phyloP scores from a whole-genome alignment of 108 stramenopile genomes.

The Parmales sp. region DNA sequence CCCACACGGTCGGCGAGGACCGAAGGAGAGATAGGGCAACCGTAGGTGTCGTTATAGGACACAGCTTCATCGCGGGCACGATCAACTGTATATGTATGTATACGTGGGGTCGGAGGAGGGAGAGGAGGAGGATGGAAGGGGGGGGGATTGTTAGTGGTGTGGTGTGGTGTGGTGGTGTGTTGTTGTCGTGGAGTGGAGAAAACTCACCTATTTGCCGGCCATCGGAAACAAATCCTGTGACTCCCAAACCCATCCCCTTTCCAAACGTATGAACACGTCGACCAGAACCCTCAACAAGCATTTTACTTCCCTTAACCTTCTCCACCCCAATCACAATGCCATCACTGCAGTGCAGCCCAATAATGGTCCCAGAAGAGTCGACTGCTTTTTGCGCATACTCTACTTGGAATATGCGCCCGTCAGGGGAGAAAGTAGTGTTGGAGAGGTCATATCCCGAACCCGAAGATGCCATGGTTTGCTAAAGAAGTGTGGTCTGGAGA shows the following conservation, averaged over 20 bases:
- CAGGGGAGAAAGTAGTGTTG: slow-evolving; percentile 90
- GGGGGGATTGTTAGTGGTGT: too few species aligned
- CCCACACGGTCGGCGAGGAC: slow-evolving; percentile 78
- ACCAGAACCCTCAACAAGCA: slow-evolving; percentile 73
- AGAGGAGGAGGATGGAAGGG: too few species aligned
- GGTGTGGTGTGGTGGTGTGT: too few species aligned
- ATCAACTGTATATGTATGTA: too few species aligned
- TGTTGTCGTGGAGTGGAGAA: not conserved
- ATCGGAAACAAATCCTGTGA: slow-evolving; percentile 90
- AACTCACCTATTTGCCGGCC: slow-evolving; percentile 86
- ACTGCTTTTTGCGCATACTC: slow-evolving; percentile 89
- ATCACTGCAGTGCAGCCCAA: slow-evolving; percentile 89
- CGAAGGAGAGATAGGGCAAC: slow-evolving; percentile 59
- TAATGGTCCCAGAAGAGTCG: slow-evolving; percentile 79
- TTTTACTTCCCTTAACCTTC: slow-evolving; percentile 78
- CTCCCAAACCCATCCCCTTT: slow-evolving; percentile 55
- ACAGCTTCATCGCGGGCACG: slow-evolving; percentile 79
- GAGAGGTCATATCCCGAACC: slow-evolving; percentile 97
- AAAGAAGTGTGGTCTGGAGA: too few species aligned
- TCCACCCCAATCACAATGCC: slow-evolving; percentile 93
- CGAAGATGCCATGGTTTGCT: too few species aligned
- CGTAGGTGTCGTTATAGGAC: slow-evolving; percentile 74
- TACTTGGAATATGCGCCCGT: slow-evolving; percentile 94
- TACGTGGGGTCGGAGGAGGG: too few species aligned
- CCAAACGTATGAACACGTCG: slow-evolving; percentile 67